A percentile compares a stretch with the other conserved stretches of the same genome.
Conservation (phyloP, 75 land plant species). For the Sequoiadendron giganteum region DNA sequence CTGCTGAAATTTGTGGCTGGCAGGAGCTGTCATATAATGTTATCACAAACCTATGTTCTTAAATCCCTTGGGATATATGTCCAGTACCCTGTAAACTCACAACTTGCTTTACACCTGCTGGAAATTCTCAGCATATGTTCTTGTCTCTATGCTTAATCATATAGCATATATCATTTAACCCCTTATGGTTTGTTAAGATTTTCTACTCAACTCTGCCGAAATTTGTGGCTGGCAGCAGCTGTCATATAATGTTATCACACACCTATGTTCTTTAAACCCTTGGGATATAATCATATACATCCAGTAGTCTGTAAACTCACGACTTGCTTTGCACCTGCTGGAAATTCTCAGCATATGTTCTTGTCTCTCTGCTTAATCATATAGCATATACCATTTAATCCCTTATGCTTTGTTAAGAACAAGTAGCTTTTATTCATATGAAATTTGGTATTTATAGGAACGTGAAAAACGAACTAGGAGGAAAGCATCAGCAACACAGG, state of each 20-base stretch:
- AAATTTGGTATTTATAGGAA: conserved; percentile 30
- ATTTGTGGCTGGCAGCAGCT: background rate
- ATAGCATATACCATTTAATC: no score
- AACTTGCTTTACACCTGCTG: background rate
- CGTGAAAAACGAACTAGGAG: conserved; percentile 60
- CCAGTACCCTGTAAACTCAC: background rate
- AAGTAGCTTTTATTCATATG: background rate
- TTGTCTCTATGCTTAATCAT: background rate
- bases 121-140: background rate
- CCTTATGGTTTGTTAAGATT: no score
- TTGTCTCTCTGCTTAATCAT: background rate
- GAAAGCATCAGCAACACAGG: conserved; percentile 26
- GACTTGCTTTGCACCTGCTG: background rate
- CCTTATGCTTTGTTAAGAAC: background rate
- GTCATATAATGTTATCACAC: background rate
- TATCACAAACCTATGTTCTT: background rate
- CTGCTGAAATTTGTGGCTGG: background rate
- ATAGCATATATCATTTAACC: no score
- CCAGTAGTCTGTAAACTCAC: background rate
- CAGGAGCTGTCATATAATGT: no score
- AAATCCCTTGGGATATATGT: background rate
- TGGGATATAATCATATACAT: background rate
- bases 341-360: background rate
- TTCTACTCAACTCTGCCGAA: background rate
- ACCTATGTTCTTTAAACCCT: background rate